A percentile compares a stretch with the other conserved stretches of the same genome.
phyloP scores from a whole-genome alignment of 2,329 filamentous ascomycete genomes.

The Pseudopyrenochaeta lycopersici region DNA sequence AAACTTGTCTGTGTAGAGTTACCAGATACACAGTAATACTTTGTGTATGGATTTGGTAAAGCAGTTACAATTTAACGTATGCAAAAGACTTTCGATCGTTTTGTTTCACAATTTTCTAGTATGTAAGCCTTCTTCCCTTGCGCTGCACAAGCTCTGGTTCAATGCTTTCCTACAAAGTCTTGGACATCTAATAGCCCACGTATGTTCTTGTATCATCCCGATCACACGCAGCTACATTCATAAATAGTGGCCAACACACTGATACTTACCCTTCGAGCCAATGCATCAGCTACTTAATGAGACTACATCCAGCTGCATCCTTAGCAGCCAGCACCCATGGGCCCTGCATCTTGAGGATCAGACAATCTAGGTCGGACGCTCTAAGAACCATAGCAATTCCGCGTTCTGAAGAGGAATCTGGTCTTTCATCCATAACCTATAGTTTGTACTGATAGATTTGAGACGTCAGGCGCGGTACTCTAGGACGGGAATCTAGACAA shows the following conservation, averaged over 20 bases:
- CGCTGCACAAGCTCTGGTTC: constrained; percentile 32
- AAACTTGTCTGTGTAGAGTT: background rate
- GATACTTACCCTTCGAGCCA: constrained; percentile 34
- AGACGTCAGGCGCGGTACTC: background rate
- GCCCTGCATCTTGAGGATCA: constrained; percentile 32
- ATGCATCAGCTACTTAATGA: constrained; percentile 27
- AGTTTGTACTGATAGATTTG: background rate
- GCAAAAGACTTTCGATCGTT: background rate
- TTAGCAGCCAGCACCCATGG: constrained; percentile 24
- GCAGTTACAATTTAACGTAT: no score
- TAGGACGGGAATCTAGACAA: background rate
- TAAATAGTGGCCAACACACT: constrained; percentile 28
- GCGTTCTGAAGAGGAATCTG: constrained; percentile 21
- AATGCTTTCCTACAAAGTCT: constrained; percentile 26
- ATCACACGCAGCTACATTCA: constrained; percentile 35
- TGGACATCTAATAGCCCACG: constrained; percentile 26
- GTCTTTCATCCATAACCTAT: background rate
- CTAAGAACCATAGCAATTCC: constrained; percentile 37
- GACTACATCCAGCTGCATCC: constrained; percentile 16
- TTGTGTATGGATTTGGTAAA: no score
- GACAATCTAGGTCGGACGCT: constrained; percentile 26
- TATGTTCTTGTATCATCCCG: constrained; percentile 32
- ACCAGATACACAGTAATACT: no score
- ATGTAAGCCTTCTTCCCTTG: constrained; percentile 33
- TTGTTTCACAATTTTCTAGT: background rate